phyloP scores from a whole-genome alignment of 306 rosid genomes.

The Fagus crenata region DNA sequence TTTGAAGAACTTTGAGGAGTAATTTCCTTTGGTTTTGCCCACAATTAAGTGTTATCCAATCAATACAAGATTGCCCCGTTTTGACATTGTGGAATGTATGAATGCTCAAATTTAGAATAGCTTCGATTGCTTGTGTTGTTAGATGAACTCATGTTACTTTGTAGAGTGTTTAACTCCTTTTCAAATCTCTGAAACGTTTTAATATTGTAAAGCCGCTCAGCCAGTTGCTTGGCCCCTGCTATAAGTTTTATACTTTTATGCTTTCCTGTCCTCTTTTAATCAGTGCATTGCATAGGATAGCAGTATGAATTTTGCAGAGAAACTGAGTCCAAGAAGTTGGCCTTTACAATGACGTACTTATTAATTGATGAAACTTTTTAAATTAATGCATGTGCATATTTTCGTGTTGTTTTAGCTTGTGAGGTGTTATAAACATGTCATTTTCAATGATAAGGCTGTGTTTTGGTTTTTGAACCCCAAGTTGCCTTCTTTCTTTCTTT shows the following conservation, averaged over 20 bases:
- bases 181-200: not conserved
- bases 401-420: not conserved
- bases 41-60: not conserved
- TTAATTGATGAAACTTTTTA: not conserved
- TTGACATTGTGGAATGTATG: not conserved
- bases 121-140: not conserved
- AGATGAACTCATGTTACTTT: not conserved
- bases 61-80: not conserved
- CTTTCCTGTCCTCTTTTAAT: not conserved
- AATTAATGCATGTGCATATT: not conserved
- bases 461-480: not conserved
- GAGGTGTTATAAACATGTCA: not conserved
- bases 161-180: not conserved
- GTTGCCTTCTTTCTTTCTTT: not conserved
- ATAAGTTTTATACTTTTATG: not conserved
- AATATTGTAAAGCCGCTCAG: not conserved
- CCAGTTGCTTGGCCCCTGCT: not conserved
- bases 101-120: not conserved
- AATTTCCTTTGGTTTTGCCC: not conserved
- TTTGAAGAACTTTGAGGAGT: slow-evolving; percentile 8
- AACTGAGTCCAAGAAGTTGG: not conserved
- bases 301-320: not conserved
- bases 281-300: not conserved
- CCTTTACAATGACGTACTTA: not conserved
- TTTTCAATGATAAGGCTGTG: not conserved